Percentiles rank a stretch among this genome's conserved stretches.
Evolutionary conservation across 202 grass and related monocot genomes (phyloP).

Genomic region (Zoysia matrella): DNA sequence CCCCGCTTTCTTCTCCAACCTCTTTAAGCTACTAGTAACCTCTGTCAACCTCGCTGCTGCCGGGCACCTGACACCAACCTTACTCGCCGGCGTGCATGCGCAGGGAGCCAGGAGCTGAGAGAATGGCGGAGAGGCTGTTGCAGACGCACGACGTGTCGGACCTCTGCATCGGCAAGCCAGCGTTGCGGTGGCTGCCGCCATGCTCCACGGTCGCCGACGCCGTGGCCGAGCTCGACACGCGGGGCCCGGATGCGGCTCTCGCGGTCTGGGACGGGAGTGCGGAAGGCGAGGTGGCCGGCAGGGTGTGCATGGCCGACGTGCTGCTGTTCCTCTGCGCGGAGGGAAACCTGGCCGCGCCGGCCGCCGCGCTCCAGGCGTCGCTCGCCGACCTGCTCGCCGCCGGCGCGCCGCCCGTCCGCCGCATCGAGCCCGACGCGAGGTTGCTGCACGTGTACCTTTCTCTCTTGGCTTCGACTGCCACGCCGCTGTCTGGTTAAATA

Average conservation of each 20-base stretch:
- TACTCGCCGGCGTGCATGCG: not conserved
- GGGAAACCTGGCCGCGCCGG: conserved; percentile 42
- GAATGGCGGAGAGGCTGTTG: conserved; percentile 61
- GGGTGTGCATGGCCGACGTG: conserved; percentile 65
- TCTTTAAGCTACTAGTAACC: no score
- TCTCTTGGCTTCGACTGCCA: not conserved
- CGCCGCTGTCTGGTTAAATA: not conserved
- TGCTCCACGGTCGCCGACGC: conserved; percentile 37
- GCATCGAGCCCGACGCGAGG: conserved; percentile 64
- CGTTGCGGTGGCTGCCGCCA: conserved; percentile 50
- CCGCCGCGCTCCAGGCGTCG: conserved; percentile 51
- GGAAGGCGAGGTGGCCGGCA: not conserved
- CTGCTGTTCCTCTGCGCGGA: conserved; percentile 68
- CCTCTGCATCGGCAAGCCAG: conserved; percentile 89
- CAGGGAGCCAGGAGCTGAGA: no score
- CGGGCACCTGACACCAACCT: not conserved
- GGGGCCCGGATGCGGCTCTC: not conserved
- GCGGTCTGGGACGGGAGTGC: conserved; percentile 37
- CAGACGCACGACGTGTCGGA: conserved; percentile 60
- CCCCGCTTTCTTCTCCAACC: no score
- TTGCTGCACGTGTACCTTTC: not conserved
- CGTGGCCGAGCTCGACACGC: no score
- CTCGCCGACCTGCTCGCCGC: conserved; percentile 53
- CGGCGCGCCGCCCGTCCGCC: conserved; percentile 30
- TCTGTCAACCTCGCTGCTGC: not conserved